Conservation (phyloP, 2,329 filamentous ascomycete genomes). For the Cryphonectria naterciae region DNA sequence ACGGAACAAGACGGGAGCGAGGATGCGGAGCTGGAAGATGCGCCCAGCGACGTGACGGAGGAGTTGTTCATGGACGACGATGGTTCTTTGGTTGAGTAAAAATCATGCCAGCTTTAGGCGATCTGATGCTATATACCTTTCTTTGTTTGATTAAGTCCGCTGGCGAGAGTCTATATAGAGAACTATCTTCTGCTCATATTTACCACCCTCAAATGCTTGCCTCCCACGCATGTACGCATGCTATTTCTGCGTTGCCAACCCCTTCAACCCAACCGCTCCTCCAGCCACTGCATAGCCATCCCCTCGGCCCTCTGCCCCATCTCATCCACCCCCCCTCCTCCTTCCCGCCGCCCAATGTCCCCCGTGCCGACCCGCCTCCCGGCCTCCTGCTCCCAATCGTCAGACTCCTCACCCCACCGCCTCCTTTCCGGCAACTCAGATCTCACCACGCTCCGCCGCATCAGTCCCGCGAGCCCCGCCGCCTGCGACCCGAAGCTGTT, state of each 20-base stretch:
- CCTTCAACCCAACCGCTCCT: slow-evolving; percentile 15
- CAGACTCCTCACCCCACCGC: slow-evolving; percentile 46
- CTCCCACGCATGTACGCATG: neutral
- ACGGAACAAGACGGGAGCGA: neutral
- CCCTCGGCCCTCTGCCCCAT: slow-evolving; percentile 17
- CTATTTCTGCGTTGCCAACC: no score
- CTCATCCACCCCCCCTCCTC: slow-evolving; percentile 31
- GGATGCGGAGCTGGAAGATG: slow-evolving; percentile 26
- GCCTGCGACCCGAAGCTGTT: slow-evolving; percentile 55
- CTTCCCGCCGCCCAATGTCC: slow-evolving; percentile 41
- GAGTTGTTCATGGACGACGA: slow-evolving; percentile 39
- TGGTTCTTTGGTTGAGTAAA: slow-evolving; percentile 36
- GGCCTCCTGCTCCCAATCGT: slow-evolving; percentile 41
- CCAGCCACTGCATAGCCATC: slow-evolving; percentile 23
- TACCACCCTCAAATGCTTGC: neutral
- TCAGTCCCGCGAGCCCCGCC: slow-evolving; percentile 48
- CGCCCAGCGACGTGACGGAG: slow-evolving; percentile 36
- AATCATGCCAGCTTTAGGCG: neutral
- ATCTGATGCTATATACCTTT: no score
- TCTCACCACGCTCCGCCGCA: slow-evolving; percentile 53
- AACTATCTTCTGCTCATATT: neutral
- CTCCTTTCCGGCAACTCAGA: slow-evolving; percentile 49
- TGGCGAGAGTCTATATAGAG: neutral
- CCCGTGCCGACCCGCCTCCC: slow-evolving; percentile 43
- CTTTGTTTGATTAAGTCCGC: no score